Base-by-base conservation (phyloP, 805 yeast genomes). In the Cyberlindnera euphorbiae region DNA sequence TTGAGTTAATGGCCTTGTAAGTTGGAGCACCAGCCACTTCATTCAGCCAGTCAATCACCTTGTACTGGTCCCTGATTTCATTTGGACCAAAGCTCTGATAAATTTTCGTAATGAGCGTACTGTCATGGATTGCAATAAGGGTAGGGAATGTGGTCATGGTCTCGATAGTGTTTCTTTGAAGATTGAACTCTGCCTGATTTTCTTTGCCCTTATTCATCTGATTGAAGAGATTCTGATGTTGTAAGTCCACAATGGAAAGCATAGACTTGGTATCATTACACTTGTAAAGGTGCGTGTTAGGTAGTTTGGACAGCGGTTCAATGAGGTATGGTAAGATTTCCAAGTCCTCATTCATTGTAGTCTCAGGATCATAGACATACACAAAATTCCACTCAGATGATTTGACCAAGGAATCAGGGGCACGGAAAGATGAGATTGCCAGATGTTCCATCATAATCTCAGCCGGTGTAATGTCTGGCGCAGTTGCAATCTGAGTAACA, bases 21-120 rank as follows among this genome's bases (percentile, higher is more conserved):
- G 68, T 56, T 5, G 89, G 87, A 6, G 32, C n/a, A 30, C 63
- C 56, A 14, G 75, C 62, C 30, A 61, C 56, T 6, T 40, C 39
- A 21, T 56, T 52, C 19, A 83, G 58, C 64, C 82, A 83, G 12
- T 68, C 53, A 44, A 66, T 52, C 8, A 83, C 63, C 26, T 61
- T 56, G 16, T 62, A 63, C 13, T 58, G 57, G 44, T 74, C 68
- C 44, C 93, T 67, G 38, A 73, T 68, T 46, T 82, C 85, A 32
- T 75, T 75, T 6, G 86, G 73, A 0, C 79, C 77, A 58, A 74
- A 77, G 38, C 75, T 77, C 46, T 74, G 82, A 45, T 58, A 79
- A 5, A 79, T 69, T 5, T 63, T 60, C 0, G 84, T 69, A 22
- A 71, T 50, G 37, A 74, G 52, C 11, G 76, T 62, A 35, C 73